These are phyloP conservation scores for Gaeumannomyces tritici DNA, from an alignment of 2,329 filamentous ascomycete genomes.

Conservation along the genomic window DNA sequence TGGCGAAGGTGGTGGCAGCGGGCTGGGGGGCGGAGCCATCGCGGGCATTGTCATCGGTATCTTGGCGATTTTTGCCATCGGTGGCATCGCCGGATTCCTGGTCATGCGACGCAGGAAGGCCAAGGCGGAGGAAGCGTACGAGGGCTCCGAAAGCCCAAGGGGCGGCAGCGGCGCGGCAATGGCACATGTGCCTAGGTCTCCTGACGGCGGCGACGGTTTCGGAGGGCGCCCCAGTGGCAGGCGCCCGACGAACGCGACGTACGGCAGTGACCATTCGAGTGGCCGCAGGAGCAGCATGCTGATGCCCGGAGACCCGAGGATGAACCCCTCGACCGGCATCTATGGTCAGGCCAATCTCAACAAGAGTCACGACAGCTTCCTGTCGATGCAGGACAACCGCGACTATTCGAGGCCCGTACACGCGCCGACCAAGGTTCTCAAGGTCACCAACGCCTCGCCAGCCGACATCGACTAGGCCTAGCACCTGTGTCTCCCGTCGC, in stretches of 20 bases:
- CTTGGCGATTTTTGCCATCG: slow-evolving; percentile 15
- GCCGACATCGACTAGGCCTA: slow-evolving; percentile 9
- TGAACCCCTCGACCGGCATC: slow-evolving; percentile 50
- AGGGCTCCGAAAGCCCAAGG: slow-evolving; percentile 34
- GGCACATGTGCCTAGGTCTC: slow-evolving; percentile 30
- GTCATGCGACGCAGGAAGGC: slow-evolving; percentile 24
- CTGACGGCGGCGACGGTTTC: slow-evolving; percentile 27
- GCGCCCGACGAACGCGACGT: slow-evolving; percentile 9
- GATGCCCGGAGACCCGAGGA: slow-evolving; percentile 51
- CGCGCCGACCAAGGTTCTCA: slow-evolving; percentile 41
- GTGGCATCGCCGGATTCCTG: slow-evolving; percentile 28
- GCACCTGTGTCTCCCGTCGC: background rate
- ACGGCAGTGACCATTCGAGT: slow-evolving; percentile 22
- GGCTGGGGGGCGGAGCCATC: slow-evolving; percentile 35
- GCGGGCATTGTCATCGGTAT: slow-evolving; percentile 45
- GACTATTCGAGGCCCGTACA: slow-evolving; percentile 52
- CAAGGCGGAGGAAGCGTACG: slow-evolving; percentile 30
- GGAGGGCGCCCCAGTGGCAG: slow-evolving; percentile 8
- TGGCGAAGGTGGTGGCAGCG: slow-evolving; percentile 11
- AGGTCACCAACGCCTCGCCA: slow-evolving; percentile 54
- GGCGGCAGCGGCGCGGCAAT: slow-evolving; percentile 43
- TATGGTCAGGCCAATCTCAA: slow-evolving; percentile 40
- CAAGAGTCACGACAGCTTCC: slow-evolving; percentile 53
- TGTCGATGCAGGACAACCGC: slow-evolving; percentile 54
- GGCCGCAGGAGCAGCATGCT: slow-evolving; percentile 39